Evolutionary conservation across 768 basidiomycete species (phyloP).

Genomic region (Vishniacozyma victoriae): DNA sequence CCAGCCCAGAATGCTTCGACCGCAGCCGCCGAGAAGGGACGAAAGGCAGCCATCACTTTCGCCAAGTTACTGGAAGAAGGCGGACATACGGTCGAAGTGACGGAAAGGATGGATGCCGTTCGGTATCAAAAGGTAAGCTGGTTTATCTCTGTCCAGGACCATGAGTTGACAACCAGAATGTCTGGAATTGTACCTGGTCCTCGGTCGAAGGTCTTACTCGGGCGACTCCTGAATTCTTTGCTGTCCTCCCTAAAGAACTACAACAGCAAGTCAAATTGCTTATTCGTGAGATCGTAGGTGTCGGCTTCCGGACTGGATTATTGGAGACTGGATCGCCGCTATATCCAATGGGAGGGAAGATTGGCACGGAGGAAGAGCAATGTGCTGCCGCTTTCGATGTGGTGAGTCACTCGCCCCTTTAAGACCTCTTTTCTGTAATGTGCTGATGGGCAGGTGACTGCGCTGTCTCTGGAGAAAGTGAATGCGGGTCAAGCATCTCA

Average conservation of each 20-base stretch:
- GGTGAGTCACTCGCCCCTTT: constrained; percentile 11
- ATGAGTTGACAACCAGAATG: constrained; percentile 20
- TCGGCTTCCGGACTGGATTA: constrained; percentile 33
- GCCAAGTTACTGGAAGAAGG: constrained; percentile 20
- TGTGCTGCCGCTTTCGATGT: constrained; percentile 15
- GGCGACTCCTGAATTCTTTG: constrained; percentile 18
- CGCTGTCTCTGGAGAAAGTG: constrained; percentile 1
- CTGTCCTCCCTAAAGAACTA: constrained; percentile 3
- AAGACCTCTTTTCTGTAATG: too few relatives aligned
- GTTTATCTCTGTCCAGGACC: not conserved
- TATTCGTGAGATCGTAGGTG: constrained; percentile 32
- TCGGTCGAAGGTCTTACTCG: constrained; percentile 31
- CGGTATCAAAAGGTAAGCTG: constrained; percentile 25
- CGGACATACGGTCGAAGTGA: constrained; percentile 17
- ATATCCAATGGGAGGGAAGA: constrained; percentile 21
- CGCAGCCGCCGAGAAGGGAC: too few relatives aligned
- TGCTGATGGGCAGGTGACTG: not conserved
- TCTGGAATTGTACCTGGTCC: constrained; percentile 40
- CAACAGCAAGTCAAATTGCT: constrained; percentile 17
- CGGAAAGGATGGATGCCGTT: constrained; percentile 23
- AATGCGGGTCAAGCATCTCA: constrained; percentile 14
- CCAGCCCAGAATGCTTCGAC: too few relatives aligned
- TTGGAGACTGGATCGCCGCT: constrained; percentile 21
- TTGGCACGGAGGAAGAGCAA: constrained; percentile 9
- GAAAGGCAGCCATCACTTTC: constrained; percentile 4